A percentile compares a stretch with the other conserved stretches of the same genome.
Evolutionary conservation across 108 stramenopile species (phyloP).

Genomic region (Pelagomonas calceolata): DNA sequence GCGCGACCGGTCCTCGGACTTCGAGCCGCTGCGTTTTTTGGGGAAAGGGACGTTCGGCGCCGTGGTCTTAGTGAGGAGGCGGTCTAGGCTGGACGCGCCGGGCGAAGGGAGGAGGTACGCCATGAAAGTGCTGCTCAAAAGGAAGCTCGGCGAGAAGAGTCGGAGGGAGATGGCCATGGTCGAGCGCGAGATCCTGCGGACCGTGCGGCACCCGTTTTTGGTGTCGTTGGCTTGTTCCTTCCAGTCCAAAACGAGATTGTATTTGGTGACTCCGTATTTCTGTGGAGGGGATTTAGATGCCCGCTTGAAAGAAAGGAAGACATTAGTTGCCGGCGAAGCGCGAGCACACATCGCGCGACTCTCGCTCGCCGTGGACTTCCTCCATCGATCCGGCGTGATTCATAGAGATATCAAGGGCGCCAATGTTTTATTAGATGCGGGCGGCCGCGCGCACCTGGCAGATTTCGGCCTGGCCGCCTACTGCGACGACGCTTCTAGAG

Average conservation of each 20-base stretch:
- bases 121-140: constrained; percentile 32
- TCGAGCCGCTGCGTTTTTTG: not conserved
- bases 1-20: not conserved
- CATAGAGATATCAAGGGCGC: constrained; percentile 47
- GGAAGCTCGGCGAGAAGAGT: constrained; percentile 18
- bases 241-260: constrained; percentile 30
- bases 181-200: constrained; percentile 37
- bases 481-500: not conserved
- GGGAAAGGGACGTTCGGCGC: constrained; percentile 23
- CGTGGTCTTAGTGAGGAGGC: constrained; percentile 29
- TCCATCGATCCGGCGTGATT: constrained; percentile 40
- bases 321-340: constrained; percentile 10
- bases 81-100: not conserved
- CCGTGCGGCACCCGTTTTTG: constrained; percentile 40
- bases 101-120: constrained; percentile 21
- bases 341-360: constrained; percentile 37
- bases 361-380: constrained; percentile 39
- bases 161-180: constrained; percentile 33
- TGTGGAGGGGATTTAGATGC: constrained; percentile 47
- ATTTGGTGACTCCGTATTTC: constrained; percentile 43
- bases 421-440: constrained; percentile 33
- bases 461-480: constrained; percentile 25
- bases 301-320: constrained; percentile 22
- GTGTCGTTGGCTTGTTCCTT: constrained; percentile 42
- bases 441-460: constrained; percentile 38